Evolutionary conservation across 768 basidiomycete genomes (phyloP).

Genomic region (Botryobasidium botryosum): DNA sequence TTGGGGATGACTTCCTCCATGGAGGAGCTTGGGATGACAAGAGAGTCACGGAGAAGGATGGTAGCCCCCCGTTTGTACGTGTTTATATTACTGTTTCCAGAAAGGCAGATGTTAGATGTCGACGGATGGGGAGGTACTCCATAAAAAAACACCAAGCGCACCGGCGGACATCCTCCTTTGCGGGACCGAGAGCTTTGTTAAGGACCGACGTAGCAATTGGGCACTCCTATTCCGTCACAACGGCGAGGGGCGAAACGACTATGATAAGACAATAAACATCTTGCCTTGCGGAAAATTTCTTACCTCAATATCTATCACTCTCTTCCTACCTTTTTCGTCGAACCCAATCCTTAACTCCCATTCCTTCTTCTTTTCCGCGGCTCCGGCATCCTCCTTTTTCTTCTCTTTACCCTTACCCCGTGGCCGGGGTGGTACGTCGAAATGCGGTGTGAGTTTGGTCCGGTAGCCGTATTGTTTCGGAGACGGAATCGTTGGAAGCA

Average conservation of each 20-base stretch:
- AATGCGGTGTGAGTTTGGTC: conserved; percentile 96
- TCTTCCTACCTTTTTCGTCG: conserved; percentile 55
- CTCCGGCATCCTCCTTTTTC: conserved; percentile 25
- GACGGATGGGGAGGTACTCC: neutral
- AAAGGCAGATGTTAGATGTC: neutral
- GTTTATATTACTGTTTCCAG: conserved; percentile 42
- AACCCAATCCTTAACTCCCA: conserved; percentile 80
- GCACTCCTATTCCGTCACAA: conserved; percentile 46
- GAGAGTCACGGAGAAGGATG: conserved; percentile 75
- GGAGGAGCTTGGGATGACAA: neutral
- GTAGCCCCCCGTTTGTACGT: conserved; percentile 80
- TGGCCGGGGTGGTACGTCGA: conserved; percentile 51
- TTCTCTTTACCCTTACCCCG: conserved; percentile 18
- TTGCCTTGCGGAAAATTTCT: conserved; percentile 7
- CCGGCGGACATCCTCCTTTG: conserved; percentile 53
- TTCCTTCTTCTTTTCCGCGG: conserved; percentile 9
- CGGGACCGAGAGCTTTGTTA: conserved; percentile 43
- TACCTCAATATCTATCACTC: conserved; percentile 85
- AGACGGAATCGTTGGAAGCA: conserved; percentile 63
- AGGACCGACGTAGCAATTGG: conserved; percentile 75
- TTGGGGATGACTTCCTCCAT: neutral
- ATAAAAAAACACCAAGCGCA: conserved; percentile 21
- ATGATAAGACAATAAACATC: neutral
- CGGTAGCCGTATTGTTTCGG: conserved; percentile 85
- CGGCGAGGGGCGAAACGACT: conserved; percentile 6